Conservation (phyloP, 2,329 filamentous ascomycete species). For the Akanthomyces lecanii region DNA sequence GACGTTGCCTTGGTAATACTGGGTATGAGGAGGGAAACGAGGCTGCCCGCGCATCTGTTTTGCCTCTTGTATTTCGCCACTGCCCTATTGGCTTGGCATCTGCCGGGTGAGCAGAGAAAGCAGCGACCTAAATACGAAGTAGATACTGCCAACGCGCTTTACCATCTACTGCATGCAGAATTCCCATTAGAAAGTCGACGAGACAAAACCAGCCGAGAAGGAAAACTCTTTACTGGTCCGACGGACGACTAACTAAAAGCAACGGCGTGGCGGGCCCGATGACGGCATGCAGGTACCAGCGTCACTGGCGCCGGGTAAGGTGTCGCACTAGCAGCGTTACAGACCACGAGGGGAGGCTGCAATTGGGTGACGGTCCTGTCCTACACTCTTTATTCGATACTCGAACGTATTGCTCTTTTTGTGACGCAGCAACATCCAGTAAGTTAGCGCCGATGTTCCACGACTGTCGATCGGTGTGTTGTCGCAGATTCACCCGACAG, state of each 20-base stretch:
- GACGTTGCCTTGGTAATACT: neutral
- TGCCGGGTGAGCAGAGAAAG: neutral
- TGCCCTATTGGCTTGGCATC: neutral
- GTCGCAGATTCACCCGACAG: neutral
- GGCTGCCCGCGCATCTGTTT: neutral
- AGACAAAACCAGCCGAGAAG: neutral
- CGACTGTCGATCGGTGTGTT: neutral
- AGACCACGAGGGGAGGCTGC: neutral
- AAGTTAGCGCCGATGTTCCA: neutral
- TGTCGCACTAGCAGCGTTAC: neutral
- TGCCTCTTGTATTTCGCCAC: neutral
- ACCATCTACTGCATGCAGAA: neutral
- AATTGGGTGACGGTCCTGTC: neutral
- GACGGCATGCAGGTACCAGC: constrained; percentile 13
- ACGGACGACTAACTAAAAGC: neutral
- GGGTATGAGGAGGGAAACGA: neutral
- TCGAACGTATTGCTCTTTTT: neutral
- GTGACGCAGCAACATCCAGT: neutral
- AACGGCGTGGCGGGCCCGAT: constrained; percentile 5
- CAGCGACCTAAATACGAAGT: neutral
- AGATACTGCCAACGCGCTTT: neutral
- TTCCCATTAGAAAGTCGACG: neutral
- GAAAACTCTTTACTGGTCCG: neutral
- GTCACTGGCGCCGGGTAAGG: neutral
- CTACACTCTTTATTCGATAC: neutral